Base-by-base conservation (phyloP, 768 basidiomycete species). In the Agaricus sinodeliciosus region DNA sequence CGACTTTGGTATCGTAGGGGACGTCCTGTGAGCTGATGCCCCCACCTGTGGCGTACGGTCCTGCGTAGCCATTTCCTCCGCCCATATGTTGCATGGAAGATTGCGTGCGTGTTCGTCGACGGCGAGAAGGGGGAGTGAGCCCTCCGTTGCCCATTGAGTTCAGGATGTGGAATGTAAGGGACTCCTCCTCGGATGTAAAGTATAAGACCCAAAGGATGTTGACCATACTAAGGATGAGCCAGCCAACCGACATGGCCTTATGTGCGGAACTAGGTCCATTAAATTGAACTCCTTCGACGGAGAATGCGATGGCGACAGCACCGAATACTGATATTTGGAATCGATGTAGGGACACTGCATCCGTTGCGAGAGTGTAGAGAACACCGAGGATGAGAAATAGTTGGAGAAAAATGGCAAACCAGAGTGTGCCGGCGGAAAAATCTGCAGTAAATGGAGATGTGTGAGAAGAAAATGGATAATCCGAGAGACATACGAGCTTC, bases 151-250 rank as follows among this genome's bases (percentile, higher is more conserved):
- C 90, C 62, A 90, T 72, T n/a, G 82, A 78, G 67, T 91, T 94
- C 79, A 96, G 90, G 57, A 95, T 61, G 68, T 94, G 80, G 46
- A 93, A 79, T 26, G 78, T 69, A 57, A 92, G 82, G 0, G 93
- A 92, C 63, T 94, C 93, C 62, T 96, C 94, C 63, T 97, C 94
- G 1, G 94, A 90, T 2, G 94, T 96, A 69, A 99, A 95, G 74
- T 92, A 96, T 55, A 97, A 81, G 12, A 94, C 82, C 95, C 95
- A 99, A 55, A 98, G 70, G 64, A 98, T 89, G 75, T 98, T 78
- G 53, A 94, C 89, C 57, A 97, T 80, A 28, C 93, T 74, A 49
- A 95, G 80, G 57, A 99, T 82, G 61, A 99, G 80, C 90, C 91
- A 99, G 55, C 95, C 96, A 3, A 90, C 92, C 26, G 88, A 87